Evolutionary conservation across 768 basidiomycete species (phyloP).

Genomic region (Tricholoma flavovirens): DNA sequence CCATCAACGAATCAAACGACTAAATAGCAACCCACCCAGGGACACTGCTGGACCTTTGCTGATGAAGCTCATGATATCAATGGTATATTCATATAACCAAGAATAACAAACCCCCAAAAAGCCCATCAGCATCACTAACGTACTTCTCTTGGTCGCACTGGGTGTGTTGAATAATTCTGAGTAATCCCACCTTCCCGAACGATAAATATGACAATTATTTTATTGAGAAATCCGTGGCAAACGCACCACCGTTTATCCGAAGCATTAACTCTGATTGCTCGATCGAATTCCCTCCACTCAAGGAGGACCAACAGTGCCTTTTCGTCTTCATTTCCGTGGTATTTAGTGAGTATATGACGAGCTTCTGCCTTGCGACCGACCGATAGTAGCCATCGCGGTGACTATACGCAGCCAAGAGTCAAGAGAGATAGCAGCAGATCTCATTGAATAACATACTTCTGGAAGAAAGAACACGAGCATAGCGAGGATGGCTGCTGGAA

Average conservation of each 20-base stretch:
- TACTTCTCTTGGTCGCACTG: slow-evolving; percentile 37
- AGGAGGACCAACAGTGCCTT: slow-evolving; percentile 46
- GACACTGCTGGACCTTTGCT: slow-evolving; percentile 54
- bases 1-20: neutral
- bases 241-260: slow-evolving; percentile 53
- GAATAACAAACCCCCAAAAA: slow-evolving; percentile 39
- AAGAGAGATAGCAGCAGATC: neutral
- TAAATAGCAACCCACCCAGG: slow-evolving; percentile 30
- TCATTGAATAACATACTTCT: slow-evolving; percentile 22
- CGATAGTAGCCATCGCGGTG: slow-evolving; percentile 50
- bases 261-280: slow-evolving; percentile 42
- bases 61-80: neutral
- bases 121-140: slow-evolving; percentile 47
- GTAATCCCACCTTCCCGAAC: slow-evolving; percentile 40
- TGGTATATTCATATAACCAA: neutral
- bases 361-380: slow-evolving; percentile 46
- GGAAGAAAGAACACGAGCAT: slow-evolving; percentile 30
- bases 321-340: slow-evolving; percentile 46
- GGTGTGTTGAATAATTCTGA: slow-evolving; percentile 41
- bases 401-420: slow-evolving; percentile 20
- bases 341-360: slow-evolving; percentile 40
- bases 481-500: slow-evolving; percentile 35
- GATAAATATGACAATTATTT: neutral
- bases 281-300: slow-evolving; percentile 49
- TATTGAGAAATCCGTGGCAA: neutral